phyloP scores from a whole-genome alignment of 1,284 basidiomycete genomes.

The Malassezia slooffiae region DNA sequence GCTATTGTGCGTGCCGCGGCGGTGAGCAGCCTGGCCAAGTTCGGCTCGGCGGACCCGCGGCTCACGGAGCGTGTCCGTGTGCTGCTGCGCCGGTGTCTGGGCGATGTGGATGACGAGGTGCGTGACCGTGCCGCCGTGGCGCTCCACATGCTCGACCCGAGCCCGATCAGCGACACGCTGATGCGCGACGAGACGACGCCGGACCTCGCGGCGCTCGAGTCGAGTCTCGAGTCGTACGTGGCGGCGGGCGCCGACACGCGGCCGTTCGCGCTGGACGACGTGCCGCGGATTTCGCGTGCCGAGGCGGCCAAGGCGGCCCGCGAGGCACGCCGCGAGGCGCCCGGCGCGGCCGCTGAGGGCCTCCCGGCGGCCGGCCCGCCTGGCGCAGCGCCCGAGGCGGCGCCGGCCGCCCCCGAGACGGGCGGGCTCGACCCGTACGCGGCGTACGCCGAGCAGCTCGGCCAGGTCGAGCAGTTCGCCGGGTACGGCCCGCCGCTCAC shows the following conservation, averaged over 20 bases:
- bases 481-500: slow-evolving; percentile 77
- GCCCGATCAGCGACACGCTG: slow-evolving; percentile 68
- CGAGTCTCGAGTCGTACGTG: slow-evolving; percentile 31
- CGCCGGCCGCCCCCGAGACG: not conserved
- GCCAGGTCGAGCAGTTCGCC: slow-evolving; percentile 73
- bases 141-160: slow-evolving; percentile 62
- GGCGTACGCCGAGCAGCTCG: slow-evolving; percentile 71
- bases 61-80: slow-evolving; percentile 79
- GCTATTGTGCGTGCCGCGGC: slow-evolving; percentile 95
- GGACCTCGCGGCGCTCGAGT: slow-evolving; percentile 38
- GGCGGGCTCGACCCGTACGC: slow-evolving; percentile 39
- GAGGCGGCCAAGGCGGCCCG: slow-evolving; percentile 42
- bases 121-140: slow-evolving; percentile 94
- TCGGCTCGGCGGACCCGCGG: slow-evolving; percentile 70
- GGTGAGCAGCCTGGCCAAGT: slow-evolving; percentile 87
- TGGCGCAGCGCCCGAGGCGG: too few species aligned
- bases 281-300: slow-evolving; percentile 23
- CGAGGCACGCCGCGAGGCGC: slow-evolving; percentile 47
- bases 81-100: slow-evolving; percentile 62
- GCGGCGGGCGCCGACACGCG: slow-evolving; percentile 19
- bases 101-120: slow-evolving; percentile 98
- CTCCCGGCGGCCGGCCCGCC: not conserved
- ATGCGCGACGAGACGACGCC: slow-evolving; percentile 68
- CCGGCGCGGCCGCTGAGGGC: not conserved
- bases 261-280: slow-evolving; percentile 32